phyloP scores from a whole-genome alignment of 495 filamentous ascomycete genomes.

The Penicillium argentinense region DNA sequence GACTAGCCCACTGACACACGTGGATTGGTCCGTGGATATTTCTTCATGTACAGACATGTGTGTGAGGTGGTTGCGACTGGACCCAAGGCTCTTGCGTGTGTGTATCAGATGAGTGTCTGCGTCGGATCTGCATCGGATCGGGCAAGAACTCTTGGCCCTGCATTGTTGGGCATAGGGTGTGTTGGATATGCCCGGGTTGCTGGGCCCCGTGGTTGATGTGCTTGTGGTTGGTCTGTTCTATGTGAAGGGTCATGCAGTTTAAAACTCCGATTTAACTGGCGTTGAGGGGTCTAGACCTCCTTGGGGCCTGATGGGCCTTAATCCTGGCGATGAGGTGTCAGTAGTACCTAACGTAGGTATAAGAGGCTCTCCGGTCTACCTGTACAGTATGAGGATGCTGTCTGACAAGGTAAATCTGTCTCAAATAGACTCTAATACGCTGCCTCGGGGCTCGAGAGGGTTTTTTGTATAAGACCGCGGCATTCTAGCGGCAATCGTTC shows the following conservation, averaged over 20 bases:
- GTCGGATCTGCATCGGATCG: neutral
- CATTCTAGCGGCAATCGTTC: too few species aligned
- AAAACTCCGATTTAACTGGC: too few species aligned
- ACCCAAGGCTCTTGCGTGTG: constrained; percentile 42
- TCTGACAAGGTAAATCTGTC: too few species aligned
- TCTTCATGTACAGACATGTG: neutral
- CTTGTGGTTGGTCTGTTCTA: neutral
- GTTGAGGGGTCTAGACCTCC: too few species aligned
- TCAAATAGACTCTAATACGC: too few species aligned
- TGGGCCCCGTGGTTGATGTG: neutral
- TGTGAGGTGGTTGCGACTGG: constrained; percentile 38
- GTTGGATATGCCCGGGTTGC: neutral
- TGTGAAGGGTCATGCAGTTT: neutral
- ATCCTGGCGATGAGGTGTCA: too few species aligned
- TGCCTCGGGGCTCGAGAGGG: too few species aligned
- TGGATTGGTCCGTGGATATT: constrained; percentile 29
- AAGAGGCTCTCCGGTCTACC: too few species aligned
- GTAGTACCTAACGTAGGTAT: too few species aligned
- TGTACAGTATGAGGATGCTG: too few species aligned
- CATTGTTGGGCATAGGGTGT: neutral
- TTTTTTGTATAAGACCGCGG: too few species aligned
- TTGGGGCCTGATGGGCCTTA: too few species aligned
- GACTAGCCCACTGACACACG: constrained; percentile 40
- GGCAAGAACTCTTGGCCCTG: neutral
- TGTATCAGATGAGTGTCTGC: constrained; percentile 1